Conservation (phyloP, 1,284 basidiomycete genomes). For the Leccinum subspadiceum region DNA sequence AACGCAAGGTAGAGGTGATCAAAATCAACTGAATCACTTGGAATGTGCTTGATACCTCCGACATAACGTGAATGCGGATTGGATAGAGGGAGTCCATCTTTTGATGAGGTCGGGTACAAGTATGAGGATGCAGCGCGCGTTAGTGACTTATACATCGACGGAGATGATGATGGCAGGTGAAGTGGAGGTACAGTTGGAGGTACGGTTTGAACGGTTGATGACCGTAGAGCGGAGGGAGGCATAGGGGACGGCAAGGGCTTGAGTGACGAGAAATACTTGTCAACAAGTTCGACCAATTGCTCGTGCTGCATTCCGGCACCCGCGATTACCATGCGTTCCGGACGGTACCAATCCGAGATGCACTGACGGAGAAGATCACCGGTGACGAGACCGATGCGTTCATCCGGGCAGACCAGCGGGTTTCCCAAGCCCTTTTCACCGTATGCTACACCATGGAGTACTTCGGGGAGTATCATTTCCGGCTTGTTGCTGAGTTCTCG, state of each 20-base stretch:
- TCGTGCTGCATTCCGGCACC: conserved; percentile 92
- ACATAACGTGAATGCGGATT: conserved; percentile 69
- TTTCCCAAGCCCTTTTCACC: conserved; percentile 81
- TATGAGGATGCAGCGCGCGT: conserved; percentile 73
- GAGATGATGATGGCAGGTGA: conserved; percentile 51
- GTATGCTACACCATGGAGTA: conserved; percentile 88
- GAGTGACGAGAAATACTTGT: conserved; percentile 82
- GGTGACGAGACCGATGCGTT: background rate
- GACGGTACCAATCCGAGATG: conserved; percentile 85
- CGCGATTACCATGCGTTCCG: conserved; percentile 92
- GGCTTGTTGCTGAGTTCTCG: conserved; percentile 88
- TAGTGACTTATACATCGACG: conserved; percentile 63
- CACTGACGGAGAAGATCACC: conserved; percentile 42
- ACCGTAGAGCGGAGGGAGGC: conserved; percentile 32
- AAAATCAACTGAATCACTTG: conserved; percentile 73
- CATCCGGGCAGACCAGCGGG: conserved; percentile 23
- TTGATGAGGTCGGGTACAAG: conserved; percentile 49
- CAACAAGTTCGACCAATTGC: conserved; percentile 80
- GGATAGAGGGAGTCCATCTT: conserved; percentile 29
- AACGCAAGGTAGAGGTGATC: conserved; percentile 93
- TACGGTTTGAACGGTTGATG: conserved; percentile 37
- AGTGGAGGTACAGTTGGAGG: conserved; percentile 47
- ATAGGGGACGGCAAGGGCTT: conserved; percentile 39
- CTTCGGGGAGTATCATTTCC: conserved; percentile 93
- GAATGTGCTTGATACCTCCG: conserved; percentile 80